These are phyloP conservation scores for Venturia asperata DNA, from an alignment of 2,329 filamentous ascomycete species.

Conservation along the genomic window DNA sequence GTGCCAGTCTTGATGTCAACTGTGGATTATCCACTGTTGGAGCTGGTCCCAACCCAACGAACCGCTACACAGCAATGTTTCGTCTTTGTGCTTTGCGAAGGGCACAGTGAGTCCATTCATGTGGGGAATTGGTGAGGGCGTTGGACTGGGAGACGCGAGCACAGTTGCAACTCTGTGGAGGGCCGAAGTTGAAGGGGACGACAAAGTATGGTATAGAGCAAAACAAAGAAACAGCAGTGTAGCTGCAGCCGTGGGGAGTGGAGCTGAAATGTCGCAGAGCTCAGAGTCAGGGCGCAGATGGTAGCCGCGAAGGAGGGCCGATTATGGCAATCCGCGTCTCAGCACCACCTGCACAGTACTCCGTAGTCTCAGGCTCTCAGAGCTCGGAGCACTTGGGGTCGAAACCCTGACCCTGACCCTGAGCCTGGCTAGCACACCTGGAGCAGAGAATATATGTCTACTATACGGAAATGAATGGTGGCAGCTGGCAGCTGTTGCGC, in stretches of 20 bases:
- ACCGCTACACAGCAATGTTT: background rate
- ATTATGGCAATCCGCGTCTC: conserved; percentile 1
- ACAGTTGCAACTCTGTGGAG: background rate
- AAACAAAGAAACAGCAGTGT: background rate
- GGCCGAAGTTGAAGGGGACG: background rate
- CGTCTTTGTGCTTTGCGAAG: background rate
- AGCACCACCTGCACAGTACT: too few relatives aligned
- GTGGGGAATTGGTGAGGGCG: background rate
- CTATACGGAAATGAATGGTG: conserved; percentile 9
- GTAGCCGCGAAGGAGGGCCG: conserved; percentile 5
- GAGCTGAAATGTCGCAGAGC: conserved; percentile 7
- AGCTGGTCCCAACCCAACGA: background rate
- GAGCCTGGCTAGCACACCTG: background rate
- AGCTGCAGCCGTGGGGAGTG: background rate
- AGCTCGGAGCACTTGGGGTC: background rate
- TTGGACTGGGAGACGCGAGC: background rate
- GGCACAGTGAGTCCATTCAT: background rate
- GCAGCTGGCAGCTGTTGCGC: conserved; percentile 8
- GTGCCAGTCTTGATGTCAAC: background rate
- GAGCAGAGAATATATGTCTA: conserved; percentile 2
- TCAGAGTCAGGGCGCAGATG: background rate
- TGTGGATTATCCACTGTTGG: background rate
- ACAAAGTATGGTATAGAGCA: background rate
- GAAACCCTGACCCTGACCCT: background rate
- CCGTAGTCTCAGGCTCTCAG: background rate